Evolutionary conservation across 257 asterid species (phyloP), one percentile per base, ranked within the genome.

Genomic region (Eustoma russellianum): DNA sequence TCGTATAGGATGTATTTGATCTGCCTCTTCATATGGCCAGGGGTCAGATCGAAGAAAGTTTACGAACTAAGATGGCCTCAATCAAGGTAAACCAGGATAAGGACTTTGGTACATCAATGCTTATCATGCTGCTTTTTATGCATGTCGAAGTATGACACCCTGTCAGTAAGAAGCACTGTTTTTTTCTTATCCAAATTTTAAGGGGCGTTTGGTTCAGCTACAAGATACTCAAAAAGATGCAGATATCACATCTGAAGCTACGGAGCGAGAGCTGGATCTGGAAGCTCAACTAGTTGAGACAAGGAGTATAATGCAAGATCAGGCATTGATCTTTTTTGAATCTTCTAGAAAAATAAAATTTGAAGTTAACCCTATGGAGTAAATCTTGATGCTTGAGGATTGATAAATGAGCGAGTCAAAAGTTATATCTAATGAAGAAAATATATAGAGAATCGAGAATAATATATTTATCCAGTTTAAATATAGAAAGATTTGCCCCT

Each of bases 281-380:
- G 98, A 92, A 81, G 98, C 98, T 72, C 97, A 91, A 74, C 96
- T 87, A 49, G 98, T 87, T 13, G 98, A 91, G 83, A 97, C 98
- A 59, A 83, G 93, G 79, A 88, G 86, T 81, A 92, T 92, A 67
- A 85, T 92, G 67, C 95, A 92, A 74, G 98, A 88, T 78, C 98
- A 92, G 96, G 98, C 84, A 73, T 48, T 41, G 6, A 34, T 41
- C 24, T 41, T 34, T 17, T 17, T 10, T 55, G 19, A 13, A 2
- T 41, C 5, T 55, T 12, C 60, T 12, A 6, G 18, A 7, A 16
- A 35, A 15, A 12, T 34, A n/a, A 51, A 33, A 19, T 52, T 17
- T 53, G 13, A 7, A 33, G 19, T 51, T 51, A 9, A 38, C 5
- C 6, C 40, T 3, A 13, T 4, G 57, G 5, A 38, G 12, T 38